Evolutionary conservation across 176 grass and related monocot species (phyloP).

Genomic region (Lolium multiflorum): DNA sequence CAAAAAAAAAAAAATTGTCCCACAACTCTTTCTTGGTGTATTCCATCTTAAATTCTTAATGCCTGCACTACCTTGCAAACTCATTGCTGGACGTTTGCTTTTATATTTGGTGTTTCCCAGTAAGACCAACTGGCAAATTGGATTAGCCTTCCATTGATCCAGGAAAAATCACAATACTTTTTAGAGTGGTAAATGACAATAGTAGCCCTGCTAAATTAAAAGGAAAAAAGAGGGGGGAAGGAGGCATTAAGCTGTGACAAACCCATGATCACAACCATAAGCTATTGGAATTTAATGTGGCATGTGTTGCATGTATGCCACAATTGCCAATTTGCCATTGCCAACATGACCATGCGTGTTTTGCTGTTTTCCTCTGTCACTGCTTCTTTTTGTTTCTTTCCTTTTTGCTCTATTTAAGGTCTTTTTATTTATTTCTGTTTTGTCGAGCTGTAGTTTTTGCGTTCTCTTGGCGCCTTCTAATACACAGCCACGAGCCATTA

Average conservation of each 20-base stretch:
- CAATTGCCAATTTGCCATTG: neutral
- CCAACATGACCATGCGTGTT: neutral
- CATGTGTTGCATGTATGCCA: neutral
- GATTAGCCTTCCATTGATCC: neutral
- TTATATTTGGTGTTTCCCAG: neutral
- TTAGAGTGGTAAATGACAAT: neutral
- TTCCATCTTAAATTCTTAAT: neutral
- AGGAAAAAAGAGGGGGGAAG: neutral
- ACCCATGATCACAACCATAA: neutral
- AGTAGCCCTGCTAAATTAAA: neutral
- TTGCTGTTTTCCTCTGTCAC: neutral
- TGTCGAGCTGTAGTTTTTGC: neutral
- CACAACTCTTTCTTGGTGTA: neutral
- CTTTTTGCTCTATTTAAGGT: neutral
- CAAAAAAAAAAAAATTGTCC: neutral
- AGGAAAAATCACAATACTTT: neutral
- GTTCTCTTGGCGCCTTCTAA: neutral
- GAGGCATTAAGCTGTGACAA: neutral
- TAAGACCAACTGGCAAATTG: neutral
- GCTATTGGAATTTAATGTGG: neutral
- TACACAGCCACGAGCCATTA: neutral
- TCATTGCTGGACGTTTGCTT: conserved; percentile 6
- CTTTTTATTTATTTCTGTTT: neutral
- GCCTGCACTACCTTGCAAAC: neutral
- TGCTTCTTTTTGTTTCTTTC: neutral